These are phyloP conservation scores for Suillus placidus DNA, from an alignment of 768 basidiomycete species.

Conservation along the genomic window DNA sequence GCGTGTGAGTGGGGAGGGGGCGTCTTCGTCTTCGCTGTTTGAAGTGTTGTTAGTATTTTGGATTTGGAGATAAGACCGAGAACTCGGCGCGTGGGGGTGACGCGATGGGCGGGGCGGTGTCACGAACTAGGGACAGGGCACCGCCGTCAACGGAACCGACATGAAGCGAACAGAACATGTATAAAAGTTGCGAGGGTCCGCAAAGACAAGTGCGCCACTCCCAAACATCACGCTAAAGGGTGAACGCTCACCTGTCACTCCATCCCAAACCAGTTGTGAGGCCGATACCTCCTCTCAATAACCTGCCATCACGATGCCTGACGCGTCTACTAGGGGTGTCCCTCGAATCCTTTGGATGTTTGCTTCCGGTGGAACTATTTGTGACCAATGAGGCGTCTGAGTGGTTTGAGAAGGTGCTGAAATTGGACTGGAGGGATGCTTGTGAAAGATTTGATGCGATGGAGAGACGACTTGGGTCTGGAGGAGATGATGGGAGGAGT, in stretches of 20 bases:
- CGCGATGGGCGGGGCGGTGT: neutral
- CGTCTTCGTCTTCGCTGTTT: slow-evolving; percentile 71
- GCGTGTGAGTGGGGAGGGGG: slow-evolving; percentile 65
- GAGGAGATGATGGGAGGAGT: slow-evolving; percentile 43
- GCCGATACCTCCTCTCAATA: slow-evolving; percentile 64
- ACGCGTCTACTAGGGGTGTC: slow-evolving; percentile 59
- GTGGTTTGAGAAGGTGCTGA: slow-evolving; percentile 27
- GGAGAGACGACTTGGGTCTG: slow-evolving; percentile 27
- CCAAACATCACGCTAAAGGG: neutral
- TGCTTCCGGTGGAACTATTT: slow-evolving; percentile 27
- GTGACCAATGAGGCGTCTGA: slow-evolving; percentile 18
- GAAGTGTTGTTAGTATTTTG: neutral
- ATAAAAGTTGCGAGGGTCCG: neutral
- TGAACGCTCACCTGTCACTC: slow-evolving; percentile 62
- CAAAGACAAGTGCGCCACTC: neutral
- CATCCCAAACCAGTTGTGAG: slow-evolving; percentile 74
- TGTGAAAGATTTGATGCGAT: slow-evolving; percentile 27
- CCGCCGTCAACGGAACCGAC: slow-evolving; percentile 6
- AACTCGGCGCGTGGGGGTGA: neutral
- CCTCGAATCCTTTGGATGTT: slow-evolving; percentile 50
- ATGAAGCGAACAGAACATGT: slow-evolving; percentile 14
- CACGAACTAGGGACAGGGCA: slow-evolving; percentile 4
- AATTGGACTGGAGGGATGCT: slow-evolving; percentile 29
- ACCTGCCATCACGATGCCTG: slow-evolving; percentile 62
- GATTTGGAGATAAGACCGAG: neutral